Conservation (phyloP, 2,329 filamentous ascomycete species). For the Colletotrichum tropicale region DNA sequence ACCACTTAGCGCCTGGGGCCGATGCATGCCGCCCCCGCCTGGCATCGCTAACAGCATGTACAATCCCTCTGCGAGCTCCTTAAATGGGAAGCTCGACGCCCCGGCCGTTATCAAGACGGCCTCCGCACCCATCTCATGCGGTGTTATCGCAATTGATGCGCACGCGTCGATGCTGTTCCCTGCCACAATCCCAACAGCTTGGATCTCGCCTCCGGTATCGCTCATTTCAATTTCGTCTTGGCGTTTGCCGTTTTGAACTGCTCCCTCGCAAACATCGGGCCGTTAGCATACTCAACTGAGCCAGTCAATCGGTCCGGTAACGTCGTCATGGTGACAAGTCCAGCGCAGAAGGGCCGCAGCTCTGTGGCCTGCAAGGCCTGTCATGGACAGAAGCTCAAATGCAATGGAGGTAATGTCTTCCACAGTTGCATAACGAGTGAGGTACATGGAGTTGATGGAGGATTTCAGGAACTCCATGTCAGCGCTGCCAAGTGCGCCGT, state of each 20-base stretch:
- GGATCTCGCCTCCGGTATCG: background rate
- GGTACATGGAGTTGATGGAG: background rate
- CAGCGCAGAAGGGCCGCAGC: conserved; percentile 10
- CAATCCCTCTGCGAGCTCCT: background rate
- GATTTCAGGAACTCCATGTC: background rate
- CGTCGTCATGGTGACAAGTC: background rate
- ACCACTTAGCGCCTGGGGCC: background rate
- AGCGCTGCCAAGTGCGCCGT: background rate
- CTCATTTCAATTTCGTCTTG: background rate
- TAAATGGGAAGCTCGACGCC: background rate
- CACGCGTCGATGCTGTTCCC: background rate
- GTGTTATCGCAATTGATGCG: background rate
- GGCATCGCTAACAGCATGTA: background rate
- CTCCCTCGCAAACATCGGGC: background rate
- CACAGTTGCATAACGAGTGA: accelerated
- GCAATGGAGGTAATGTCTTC: conserved; percentile 18
- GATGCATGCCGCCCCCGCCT: background rate
- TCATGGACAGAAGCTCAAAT: conserved; percentile 23
- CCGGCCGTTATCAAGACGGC: background rate
- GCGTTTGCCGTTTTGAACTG: background rate
- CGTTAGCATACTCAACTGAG: background rate
- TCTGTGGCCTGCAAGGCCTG: conserved; percentile 20
- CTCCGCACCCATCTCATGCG: background rate
- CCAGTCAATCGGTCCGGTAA: background rate
- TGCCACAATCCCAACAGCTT: background rate